A percentile compares a stretch with the other conserved stretches of the same genome.
Evolutionary conservation across 73 alveolate species (phyloP).

Genomic region (Symbiodinium pilosum): DNA sequence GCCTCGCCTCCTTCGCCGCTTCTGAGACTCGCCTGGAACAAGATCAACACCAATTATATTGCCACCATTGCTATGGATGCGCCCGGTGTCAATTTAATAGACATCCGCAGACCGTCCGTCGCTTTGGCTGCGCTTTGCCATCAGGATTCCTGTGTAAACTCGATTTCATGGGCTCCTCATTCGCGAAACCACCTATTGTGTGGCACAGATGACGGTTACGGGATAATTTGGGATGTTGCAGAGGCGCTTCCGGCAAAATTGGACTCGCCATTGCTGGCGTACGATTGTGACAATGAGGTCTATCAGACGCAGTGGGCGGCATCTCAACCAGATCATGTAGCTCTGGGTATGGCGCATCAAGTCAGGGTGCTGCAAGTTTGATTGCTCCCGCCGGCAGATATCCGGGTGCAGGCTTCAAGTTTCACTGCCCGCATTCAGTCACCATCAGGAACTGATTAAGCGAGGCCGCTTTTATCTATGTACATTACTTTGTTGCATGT

Average conservation of each 20-base stretch:
- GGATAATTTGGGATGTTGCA: constrained; percentile 97
- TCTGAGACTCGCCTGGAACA: constrained; percentile 98
- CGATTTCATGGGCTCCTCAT: constrained; percentile 99
- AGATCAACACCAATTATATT: constrained; percentile 96
- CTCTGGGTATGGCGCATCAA: constrained; percentile 96
- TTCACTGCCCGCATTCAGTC: neutral
- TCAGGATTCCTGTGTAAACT: constrained; percentile 97
- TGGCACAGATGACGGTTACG: constrained; percentile 98
- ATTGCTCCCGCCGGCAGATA: neutral
- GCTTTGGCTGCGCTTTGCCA: constrained; percentile 97
- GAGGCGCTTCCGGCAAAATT: constrained; percentile 95
- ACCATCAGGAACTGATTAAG: too few relatives aligned
- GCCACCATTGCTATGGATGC: constrained; percentile 98
- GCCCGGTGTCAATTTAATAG: constrained; percentile 97
- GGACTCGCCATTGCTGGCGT: constrained; percentile 82
- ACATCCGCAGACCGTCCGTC: constrained; percentile 98
- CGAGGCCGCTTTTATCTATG: neutral
- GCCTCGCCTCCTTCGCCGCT: constrained; percentile 97
- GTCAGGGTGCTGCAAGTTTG: constrained; percentile 60
- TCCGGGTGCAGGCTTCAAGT: neutral
- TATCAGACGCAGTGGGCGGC: constrained; percentile 98
- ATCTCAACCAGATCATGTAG: constrained; percentile 98
- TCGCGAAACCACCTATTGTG: constrained; percentile 98
- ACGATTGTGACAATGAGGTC: constrained; percentile 96
- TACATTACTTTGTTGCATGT: neutral